A percentile compares a stretch with the other conserved stretches of the same genome.
These are phyloP conservation scores for Jamesozyma gamospora DNA, from an alignment of 805 yeast species.

Conservation along the genomic window DNA sequence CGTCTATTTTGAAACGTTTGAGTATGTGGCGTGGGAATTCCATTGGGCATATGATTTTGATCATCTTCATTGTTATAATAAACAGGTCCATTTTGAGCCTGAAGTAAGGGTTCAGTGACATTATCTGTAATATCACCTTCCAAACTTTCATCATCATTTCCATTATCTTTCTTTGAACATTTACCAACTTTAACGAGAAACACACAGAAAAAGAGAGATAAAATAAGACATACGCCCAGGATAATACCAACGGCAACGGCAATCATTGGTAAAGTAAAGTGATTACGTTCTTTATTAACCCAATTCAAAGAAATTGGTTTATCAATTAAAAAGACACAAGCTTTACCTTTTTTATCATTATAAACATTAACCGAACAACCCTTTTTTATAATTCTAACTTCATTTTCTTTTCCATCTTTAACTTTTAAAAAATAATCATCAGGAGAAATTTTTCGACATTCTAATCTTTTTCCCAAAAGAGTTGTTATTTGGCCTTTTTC, in stretches of 20 bases:
- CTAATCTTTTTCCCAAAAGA: constrained; percentile 33
- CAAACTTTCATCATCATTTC: not conserved
- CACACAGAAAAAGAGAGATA: constrained; percentile 11
- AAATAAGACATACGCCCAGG: constrained; percentile 40
- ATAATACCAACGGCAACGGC: constrained; percentile 61
- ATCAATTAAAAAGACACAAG: constrained; percentile 58
- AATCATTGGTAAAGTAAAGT: constrained; percentile 53
- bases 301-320: constrained; percentile 57
- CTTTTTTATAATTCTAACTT: constrained; percentile 46
- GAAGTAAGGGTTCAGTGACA: constrained; percentile 5
- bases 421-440: constrained; percentile 33
- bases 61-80: not conserved
- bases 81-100: not conserved
- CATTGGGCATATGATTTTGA: not conserved
- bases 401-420: constrained; percentile 42
- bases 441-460: constrained; percentile 34
- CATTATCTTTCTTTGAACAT: not conserved
- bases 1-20: not conserved
- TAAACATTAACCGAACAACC: constrained; percentile 43
- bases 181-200: constrained; percentile 4
- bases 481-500: constrained; percentile 29
- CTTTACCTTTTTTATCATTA: constrained; percentile 10
- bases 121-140: not conserved
- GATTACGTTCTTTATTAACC: constrained; percentile 45
- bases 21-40: not conserved